These are phyloP conservation scores for Bimuria novae-zelandiae DNA, from an alignment of 2,329 filamentous ascomycete species.

Conservation along the genomic window DNA sequence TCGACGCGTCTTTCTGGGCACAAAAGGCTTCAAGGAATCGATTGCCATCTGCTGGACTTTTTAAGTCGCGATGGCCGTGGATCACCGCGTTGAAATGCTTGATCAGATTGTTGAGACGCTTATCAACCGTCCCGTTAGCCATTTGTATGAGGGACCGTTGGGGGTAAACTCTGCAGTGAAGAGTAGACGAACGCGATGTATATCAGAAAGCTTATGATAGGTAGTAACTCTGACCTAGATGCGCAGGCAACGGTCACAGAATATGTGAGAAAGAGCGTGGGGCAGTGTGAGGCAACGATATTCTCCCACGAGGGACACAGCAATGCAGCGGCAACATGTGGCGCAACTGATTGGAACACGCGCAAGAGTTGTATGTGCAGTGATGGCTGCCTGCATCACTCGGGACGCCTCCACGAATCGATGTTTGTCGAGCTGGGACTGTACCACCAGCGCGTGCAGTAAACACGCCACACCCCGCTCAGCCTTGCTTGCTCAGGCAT, in stretches of 20 bases:
- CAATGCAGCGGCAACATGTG: constrained; percentile 17
- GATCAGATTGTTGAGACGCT: constrained; percentile 37
- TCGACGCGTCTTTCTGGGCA: constrained; percentile 46
- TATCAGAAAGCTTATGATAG: no score
- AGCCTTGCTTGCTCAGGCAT: constrained; percentile 30
- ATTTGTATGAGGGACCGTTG: constrained; percentile 6
- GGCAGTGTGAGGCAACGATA: constrained; percentile 8
- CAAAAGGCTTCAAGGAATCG: constrained; percentile 57
- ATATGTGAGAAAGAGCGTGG: neutral
- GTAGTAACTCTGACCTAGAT: neutral
- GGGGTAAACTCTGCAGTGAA: neutral
- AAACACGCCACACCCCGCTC: constrained; percentile 27
- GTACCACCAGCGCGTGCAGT: constrained; percentile 24
- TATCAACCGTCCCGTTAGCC: constrained; percentile 26
- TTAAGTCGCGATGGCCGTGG: constrained; percentile 46
- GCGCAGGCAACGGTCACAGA: neutral
- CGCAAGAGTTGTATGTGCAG: neutral
- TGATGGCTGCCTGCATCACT: constrained; percentile 22
- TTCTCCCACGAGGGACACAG: constrained; percentile 12
- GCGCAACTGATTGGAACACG: constrained; percentile 34
- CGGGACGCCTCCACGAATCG: constrained; percentile 18
- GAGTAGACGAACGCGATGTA: neutral
- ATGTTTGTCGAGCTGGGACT: constrained; percentile 16
- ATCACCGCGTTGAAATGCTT: constrained; percentile 50
- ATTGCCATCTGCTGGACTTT: constrained; percentile 46